These are phyloP conservation scores for Adenanthera pavonina DNA, from an alignment of 306 rosid genomes.

Conservation along the genomic window DNA sequence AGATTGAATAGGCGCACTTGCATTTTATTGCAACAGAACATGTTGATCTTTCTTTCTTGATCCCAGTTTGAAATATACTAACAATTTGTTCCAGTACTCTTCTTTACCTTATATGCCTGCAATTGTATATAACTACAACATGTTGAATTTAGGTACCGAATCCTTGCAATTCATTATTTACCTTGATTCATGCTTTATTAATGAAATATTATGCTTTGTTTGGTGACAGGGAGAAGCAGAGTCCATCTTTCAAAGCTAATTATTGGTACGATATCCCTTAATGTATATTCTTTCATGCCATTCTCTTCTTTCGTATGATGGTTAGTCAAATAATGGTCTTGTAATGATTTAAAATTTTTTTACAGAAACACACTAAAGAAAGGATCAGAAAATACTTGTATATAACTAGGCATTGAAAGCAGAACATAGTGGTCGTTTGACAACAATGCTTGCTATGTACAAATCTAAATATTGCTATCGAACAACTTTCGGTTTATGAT, in stretches of 20 bases:
- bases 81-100: not conserved
- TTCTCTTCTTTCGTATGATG: constrained; percentile 3
- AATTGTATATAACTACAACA: not conserved
- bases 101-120: too few species aligned
- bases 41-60: not conserved
- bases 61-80: not conserved
- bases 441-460: not conserved
- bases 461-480: not conserved
- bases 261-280: constrained; percentile 35
- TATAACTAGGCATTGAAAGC: not conserved
- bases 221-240: constrained; percentile 35
- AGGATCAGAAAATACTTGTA: not conserved
- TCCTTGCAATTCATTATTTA: not conserved
- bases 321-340: not conserved
- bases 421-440: not conserved
- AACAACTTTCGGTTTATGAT: not conserved
- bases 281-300: not conserved
- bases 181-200: constrained; percentile 13
- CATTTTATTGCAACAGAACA: not conserved
- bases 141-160: not conserved
- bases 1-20: not conserved
- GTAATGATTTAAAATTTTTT: not conserved
- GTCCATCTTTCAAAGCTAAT: constrained; percentile 23
- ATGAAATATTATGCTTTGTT: constrained; percentile 29
- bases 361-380: not conserved